Evolutionary conservation across 164 flowering plant genomes (phyloP), one percentile per base, ranked within the genome.

Genomic region (Magnolia sinica): DNA sequence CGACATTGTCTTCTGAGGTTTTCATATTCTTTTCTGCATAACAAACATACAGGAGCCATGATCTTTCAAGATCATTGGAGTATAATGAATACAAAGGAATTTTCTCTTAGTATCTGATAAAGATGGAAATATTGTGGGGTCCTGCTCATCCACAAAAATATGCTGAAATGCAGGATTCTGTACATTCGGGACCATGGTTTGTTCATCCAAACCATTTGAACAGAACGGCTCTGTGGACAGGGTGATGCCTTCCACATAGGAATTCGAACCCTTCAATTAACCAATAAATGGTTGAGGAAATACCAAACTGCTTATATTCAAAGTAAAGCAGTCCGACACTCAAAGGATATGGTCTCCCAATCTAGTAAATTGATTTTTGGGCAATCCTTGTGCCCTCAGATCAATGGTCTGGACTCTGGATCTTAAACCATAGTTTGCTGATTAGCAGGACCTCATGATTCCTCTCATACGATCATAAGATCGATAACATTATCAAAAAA

Each of bases 11-110:
- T 85, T 74, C 90, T 77, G 65, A 88, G 74, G 74, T 78, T 84
- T 73, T 87, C 87, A 79, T 87, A 90, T 77, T 85, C 85, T 65
- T 86, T 87, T 76, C 94, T 89, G 87, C 51, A 73, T 73, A 18
- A 75, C 13, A 75, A 51, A 20, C 24, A 67, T n/a, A 51, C 29
- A 68, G 20, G 55, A n/a, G 8, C 65, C 23, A 75, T 8, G 14
- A 68, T 19, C 24, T 64, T 19, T 20, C 19, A 0, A 64, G 18
- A 55, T 55, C 18, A 9, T 3, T 11, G 16, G 14, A 11, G 18
- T 55, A 55, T 11, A 16, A 8, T 55, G 61, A 55, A 55, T 11
- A 55, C 13, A 55, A 55, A 7, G 61, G 61, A 13, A 8, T 11
- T 55, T 55, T 16, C 45, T 37, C 45, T 4, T 37, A 37, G 45